Conservation (phyloP, 2,329 filamentous ascomycete genomes). For the Colletotrichum scovillei region DNA sequence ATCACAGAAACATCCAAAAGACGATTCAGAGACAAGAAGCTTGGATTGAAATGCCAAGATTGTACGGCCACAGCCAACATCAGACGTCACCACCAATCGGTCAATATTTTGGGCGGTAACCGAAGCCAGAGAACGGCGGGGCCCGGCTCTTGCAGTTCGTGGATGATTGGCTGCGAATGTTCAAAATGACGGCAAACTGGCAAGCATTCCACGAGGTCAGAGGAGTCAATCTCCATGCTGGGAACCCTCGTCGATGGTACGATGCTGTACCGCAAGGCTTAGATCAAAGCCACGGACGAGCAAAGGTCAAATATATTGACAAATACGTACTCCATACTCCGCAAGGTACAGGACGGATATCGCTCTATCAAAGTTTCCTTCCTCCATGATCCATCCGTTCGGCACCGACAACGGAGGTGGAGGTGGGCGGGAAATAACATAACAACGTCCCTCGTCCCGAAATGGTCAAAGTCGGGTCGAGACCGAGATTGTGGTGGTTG, state of each 20-base stretch:
- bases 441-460: neutral
- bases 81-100: constrained; percentile 29
- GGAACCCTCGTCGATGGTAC: neutral
- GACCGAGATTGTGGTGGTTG: neutral
- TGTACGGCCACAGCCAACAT: neutral
- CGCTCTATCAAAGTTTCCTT: neutral
- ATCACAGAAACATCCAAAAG: neutral
- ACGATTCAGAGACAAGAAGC: neutral
- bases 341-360: neutral
- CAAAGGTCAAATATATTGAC: constrained; percentile 9
- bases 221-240: constrained; percentile 15
- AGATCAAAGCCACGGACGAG: neutral
- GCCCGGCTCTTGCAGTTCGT: neutral
- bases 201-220: constrained; percentile 22
- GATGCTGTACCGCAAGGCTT: constrained; percentile 4
- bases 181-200: constrained; percentile 18
- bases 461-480: constrained; percentile 5
- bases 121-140: neutral
- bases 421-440: neutral
- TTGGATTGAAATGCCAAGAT: neutral
- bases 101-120: constrained; percentile 11
- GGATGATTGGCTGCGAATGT: neutral
- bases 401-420: neutral
- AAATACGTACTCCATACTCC: neutral
- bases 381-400: neutral